Conservation (phyloP, 1,139 yeast genomes). For the Protomyces macrosporus region DNA sequence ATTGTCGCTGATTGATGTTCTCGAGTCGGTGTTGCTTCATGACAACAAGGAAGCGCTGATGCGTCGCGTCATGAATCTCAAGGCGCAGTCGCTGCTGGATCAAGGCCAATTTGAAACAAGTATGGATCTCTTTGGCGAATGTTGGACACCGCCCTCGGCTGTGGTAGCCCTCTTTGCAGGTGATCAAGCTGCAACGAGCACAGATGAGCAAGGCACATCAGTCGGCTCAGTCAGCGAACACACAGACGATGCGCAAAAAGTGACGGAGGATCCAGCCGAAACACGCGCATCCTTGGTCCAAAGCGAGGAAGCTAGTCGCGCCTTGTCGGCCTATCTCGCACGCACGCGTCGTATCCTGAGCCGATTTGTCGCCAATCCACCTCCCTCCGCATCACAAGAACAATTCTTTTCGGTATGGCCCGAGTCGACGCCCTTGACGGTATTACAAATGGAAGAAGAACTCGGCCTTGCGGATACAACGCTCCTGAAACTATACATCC, state of each 20-base stretch:
- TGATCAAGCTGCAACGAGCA: constrained; percentile 1
- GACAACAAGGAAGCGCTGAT: constrained; percentile 40
- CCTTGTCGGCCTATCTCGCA: constrained; percentile 17
- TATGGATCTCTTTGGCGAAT: constrained; percentile 47
- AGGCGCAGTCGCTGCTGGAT: constrained; percentile 42
- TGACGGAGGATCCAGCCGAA: constrained; percentile 3
- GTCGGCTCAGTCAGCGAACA: neutral
- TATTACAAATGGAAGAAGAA: constrained; percentile 38
- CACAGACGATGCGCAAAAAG: neutral
- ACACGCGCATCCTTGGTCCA: neutral
- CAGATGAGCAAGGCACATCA: neutral
- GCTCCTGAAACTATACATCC: constrained; percentile 65
- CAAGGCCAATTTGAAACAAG: constrained; percentile 41
- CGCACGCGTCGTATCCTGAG: constrained; percentile 10
- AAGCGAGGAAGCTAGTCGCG: constrained; percentile 4
- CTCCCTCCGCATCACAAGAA: constrained; percentile 1
- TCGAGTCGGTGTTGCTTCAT: constrained; percentile 38
- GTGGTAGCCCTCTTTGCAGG: constrained; percentile 43
- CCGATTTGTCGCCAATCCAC: constrained; percentile 4
- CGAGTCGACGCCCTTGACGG: constrained; percentile 29
- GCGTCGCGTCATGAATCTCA: constrained; percentile 45
- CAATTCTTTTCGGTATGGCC: constrained; percentile 11
- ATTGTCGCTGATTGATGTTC: constrained; percentile 42
- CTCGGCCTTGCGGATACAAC: constrained; percentile 69
- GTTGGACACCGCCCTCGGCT: constrained; percentile 53